phyloP scores from a whole-genome alignment of 441 rosid species.

The Populus hybrid region DNA sequence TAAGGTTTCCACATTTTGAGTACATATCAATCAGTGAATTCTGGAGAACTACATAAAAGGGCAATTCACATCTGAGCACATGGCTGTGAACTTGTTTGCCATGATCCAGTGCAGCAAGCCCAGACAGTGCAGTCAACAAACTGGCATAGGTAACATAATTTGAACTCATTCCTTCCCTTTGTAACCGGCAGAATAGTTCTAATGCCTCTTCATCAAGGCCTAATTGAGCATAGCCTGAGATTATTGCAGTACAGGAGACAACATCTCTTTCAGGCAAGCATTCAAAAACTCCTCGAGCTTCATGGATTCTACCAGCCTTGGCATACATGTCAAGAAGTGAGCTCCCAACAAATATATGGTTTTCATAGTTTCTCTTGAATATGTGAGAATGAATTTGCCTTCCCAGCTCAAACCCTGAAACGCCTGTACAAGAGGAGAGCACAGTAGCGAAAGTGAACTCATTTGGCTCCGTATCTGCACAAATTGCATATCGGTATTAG shows the following conservation, averaged over 20 bases:
- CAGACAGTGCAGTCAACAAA: conserved; percentile 62
- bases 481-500: conserved; percentile 27
- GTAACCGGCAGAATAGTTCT: conserved; percentile 49
- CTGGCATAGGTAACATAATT: conserved; percentile 67
- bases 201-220: conserved; percentile 56
- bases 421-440: conserved; percentile 59
- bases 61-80: conserved; percentile 36
- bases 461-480: conserved; percentile 65
- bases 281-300: conserved; percentile 46
- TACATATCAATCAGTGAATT: conserved; percentile 74
- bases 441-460: conserved; percentile 76
- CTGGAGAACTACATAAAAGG: conserved; percentile 41
- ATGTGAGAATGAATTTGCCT: conserved; percentile 58
- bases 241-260: conserved; percentile 60
- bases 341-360: conserved; percentile 49
- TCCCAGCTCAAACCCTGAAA: conserved; percentile 49
- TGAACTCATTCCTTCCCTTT: conserved; percentile 54
- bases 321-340: conserved; percentile 67
- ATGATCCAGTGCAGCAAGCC: conserved; percentile 52
- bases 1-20: conserved; percentile 62
- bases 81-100: conserved; percentile 64
- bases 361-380: conserved; percentile 39
- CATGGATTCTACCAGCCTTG: conserved; percentile 49
- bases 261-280: conserved; percentile 49
- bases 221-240: conserved; percentile 54